A percentile compares a stretch with the other conserved stretches of the same genome.
phyloP scores from a whole-genome alignment of 2,329 filamentous ascomycete species.

The Diaporthe capsici region DNA sequence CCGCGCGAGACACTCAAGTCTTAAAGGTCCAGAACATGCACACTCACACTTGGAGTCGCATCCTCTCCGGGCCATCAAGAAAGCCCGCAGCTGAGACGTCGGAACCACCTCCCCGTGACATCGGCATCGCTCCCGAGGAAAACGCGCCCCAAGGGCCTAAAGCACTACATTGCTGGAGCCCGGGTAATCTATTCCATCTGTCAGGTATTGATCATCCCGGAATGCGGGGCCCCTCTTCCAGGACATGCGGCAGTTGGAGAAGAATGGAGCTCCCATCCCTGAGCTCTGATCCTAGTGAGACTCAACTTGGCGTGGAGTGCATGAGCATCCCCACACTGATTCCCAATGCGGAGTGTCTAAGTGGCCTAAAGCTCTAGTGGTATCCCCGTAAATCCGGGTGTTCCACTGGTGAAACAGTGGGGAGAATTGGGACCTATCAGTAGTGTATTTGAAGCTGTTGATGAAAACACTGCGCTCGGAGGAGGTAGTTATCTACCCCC shows the following conservation, averaged over 20 bases:
- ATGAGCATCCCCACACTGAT: not conserved
- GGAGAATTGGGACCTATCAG: not conserved
- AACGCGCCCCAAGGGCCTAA: not conserved
- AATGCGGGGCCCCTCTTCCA: not conserved
- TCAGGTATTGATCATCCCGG: conserved; percentile 27
- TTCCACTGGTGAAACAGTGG: not conserved
- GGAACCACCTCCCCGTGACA: not conserved
- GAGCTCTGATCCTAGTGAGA: not conserved
- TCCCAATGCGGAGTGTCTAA: not conserved
- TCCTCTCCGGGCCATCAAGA: conserved; percentile 1
- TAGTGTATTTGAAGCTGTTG: not conserved
- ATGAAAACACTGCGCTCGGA: too few relatives aligned
- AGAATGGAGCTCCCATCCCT: not conserved
- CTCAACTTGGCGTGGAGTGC: not conserved
- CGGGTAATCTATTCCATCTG: conserved; percentile 26
- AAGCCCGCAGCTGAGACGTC: conserved; percentile 9
- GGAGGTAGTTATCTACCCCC: not conserved
- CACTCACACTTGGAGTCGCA: too few relatives aligned
- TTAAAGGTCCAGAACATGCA: not conserved
- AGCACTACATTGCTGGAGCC: not conserved
- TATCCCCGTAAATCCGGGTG: not conserved
- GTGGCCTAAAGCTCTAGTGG: not conserved
- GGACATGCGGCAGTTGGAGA: conserved; percentile 8
- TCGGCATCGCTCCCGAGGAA: not conserved
- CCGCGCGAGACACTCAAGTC: too few relatives aligned